Base-by-base conservation (phyloP, 805 yeast species). In the Lipomyces lipofer region DNA sequence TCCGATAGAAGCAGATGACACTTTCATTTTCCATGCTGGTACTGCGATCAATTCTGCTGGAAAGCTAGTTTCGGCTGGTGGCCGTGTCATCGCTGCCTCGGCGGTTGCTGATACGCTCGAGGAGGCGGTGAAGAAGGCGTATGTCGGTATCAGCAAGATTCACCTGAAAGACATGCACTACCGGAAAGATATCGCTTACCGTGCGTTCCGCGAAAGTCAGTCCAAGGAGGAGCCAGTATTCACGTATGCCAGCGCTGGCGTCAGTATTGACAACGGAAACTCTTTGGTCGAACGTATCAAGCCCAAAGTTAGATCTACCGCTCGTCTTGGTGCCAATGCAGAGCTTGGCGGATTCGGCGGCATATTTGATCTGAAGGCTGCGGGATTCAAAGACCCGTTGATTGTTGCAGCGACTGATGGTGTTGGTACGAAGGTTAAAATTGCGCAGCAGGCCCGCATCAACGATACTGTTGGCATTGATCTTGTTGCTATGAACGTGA, bases 321-420 rank as follows among this genome's bases (percentile, higher is more conserved):
- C 86, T 38, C 85, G 99, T 73, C 78, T 95, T 30, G 99, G 99
- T 66, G 94, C 99, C 32, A 97, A 94, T 67, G 88, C 97, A 13
- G 96, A 90, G 64, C 94, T 94, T 65, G 99, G 99, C 68, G 99
- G 99, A 1, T 94, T 94, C 68, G 99, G 99, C 63, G 99, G 99
- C 63, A 75, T 92, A 42, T 95, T 94, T 63, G 99, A 95, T 70
- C 78, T 94, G 66, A 80, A 83, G 63, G 83, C 84, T 48, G 95
- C 96, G 43, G 98, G 98, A 5, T 94, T 84, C 73, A 70, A 72
- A 44, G 82, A 83, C 63, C 81, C 89, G 19, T 73, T 94, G 52
- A 76, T 94, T 55, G 98, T 94, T 39, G 97, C 94, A 56, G 98
- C 99, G 56, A 94, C 99, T 44, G 99, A 94, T 73, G 99, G 99